Conservation (phyloP, 2,329 filamentous ascomycete genomes). For the Verticillium nonalfalfae region DNA sequence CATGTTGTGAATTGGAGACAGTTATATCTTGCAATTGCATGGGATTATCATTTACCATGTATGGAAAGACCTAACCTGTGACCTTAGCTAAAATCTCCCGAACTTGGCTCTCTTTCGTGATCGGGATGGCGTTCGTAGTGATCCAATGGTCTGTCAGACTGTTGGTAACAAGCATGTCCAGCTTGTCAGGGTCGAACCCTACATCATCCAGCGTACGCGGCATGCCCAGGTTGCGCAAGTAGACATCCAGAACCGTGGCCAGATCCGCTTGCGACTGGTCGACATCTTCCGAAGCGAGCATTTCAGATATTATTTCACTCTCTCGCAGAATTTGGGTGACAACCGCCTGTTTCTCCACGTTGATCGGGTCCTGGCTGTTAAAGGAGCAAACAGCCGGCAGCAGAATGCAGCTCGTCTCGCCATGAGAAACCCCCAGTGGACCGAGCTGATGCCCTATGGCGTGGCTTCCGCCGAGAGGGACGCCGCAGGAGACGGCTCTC, state of each 20-base stretch:
- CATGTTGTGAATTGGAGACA: too few relatives aligned
- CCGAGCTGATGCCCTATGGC: constrained; percentile 48
- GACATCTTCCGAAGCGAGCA: not conserved
- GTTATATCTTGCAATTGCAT: too few relatives aligned
- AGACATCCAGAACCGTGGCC: constrained; percentile 42
- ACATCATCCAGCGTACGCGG: constrained; percentile 47
- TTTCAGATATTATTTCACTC: not conserved
- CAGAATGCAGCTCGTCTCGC: constrained; percentile 42
- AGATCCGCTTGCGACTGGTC: constrained; percentile 29
- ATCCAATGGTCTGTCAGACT: constrained; percentile 44
- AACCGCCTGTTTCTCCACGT: constrained; percentile 20
- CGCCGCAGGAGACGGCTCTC: constrained; percentile 31
- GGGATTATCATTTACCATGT: not conserved
- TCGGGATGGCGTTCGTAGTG: constrained; percentile 40
- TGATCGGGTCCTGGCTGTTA: constrained; percentile 29
- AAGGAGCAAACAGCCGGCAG: constrained; percentile 48
- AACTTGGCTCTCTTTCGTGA: constrained; percentile 39
- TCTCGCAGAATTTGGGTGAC: not conserved
- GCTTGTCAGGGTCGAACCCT: constrained; percentile 37
- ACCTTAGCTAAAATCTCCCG: constrained; percentile 41
- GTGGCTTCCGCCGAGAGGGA: constrained; percentile 41
- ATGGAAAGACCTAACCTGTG: not conserved
- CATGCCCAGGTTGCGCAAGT: constrained; percentile 46
- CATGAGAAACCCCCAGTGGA: constrained; percentile 51
- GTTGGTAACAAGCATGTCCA: constrained; percentile 40